phyloP scores from a whole-genome alignment of 768 basidiomycete species.

The Rhodocollybia butyracea region DNA sequence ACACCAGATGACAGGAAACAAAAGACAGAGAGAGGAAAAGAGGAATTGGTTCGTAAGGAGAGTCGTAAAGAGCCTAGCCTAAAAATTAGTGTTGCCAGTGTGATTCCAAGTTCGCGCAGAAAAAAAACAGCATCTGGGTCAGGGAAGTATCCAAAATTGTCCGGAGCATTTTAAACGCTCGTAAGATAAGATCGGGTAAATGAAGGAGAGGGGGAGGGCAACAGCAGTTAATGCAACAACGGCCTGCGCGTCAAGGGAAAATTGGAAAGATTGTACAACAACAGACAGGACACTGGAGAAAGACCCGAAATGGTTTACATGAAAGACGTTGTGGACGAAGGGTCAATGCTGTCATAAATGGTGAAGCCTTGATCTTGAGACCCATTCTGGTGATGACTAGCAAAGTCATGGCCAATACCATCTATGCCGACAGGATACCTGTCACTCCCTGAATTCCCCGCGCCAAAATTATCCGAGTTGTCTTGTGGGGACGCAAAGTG shows the following conservation, averaged over 20 bases:
- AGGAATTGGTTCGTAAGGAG: neutral
- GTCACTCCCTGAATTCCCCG: neutral
- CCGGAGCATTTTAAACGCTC: neutral
- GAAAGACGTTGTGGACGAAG: neutral
- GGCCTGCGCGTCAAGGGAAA: slow-evolving; percentile 3
- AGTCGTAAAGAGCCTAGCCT: slow-evolving; percentile 1
- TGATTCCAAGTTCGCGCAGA: neutral
- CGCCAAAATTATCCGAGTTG: neutral
- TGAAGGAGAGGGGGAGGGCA: neutral
- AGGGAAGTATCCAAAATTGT: no score
- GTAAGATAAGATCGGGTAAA: neutral
- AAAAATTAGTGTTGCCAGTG: neutral
- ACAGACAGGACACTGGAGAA: neutral
- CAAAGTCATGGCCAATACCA: neutral
- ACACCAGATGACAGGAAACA: no score
- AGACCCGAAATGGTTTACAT: neutral
- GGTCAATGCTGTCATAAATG: neutral
- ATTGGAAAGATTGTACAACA: neutral
- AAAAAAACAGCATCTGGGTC: neutral
- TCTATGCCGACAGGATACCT: neutral
- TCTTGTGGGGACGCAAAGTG: slow-evolving; percentile 2
- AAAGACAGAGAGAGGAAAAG: neutral
- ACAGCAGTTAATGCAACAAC: slow-evolving; percentile 1
- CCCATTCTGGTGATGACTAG: neutral
- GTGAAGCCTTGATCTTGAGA: neutral